Percentiles rank a stretch among this genome's conserved stretches.
phyloP scores from a whole-genome alignment of 2,329 filamentous ascomycete genomes.

The Xylaria arbuscula region DNA sequence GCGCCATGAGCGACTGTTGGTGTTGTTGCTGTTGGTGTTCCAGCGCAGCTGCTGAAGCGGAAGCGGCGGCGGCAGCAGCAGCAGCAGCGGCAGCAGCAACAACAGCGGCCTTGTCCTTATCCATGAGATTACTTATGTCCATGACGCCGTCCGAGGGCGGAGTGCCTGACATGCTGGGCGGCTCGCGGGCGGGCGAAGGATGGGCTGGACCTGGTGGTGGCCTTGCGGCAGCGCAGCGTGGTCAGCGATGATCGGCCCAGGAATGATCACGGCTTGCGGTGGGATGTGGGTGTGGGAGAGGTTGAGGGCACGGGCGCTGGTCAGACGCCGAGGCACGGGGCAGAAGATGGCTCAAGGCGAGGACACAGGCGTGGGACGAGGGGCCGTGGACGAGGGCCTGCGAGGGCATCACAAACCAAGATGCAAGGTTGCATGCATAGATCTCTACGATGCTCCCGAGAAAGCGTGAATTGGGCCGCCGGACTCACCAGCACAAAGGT shows the following conservation, averaged over 20 bases:
- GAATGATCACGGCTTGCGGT: conserved; percentile 5
- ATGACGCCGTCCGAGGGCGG: conserved; percentile 50
- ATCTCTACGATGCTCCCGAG: conserved; percentile 19
- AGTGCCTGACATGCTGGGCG: conserved; percentile 48
- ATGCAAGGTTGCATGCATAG: conserved; percentile 30
- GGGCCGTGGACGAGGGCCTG: conserved; percentile 4
- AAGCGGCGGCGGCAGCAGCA: conserved; percentile 36
- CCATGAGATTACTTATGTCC: conserved; percentile 51
- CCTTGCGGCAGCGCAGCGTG: conserved; percentile 20
- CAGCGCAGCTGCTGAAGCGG: conserved; percentile 39
- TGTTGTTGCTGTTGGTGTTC: conserved; percentile 38
- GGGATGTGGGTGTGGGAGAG: conserved; percentile 13
- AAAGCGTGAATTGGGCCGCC: conserved; percentile 17
- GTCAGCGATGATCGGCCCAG: conserved; percentile 28
- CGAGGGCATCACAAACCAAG: conserved; percentile 30
- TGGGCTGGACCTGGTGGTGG: conserved; percentile 25
- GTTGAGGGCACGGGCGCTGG: conserved; percentile 12
- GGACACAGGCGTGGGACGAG: conserved; percentile 2
- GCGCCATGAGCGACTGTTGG: conserved; percentile 41
- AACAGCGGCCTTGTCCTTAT: conserved; percentile 47
- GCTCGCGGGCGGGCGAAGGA: conserved; percentile 10
- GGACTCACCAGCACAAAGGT: conserved; percentile 28
- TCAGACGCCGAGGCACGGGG: conserved; percentile 30
- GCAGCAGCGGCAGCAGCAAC: conserved; percentile 44
- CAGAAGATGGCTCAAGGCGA: conserved; percentile 18